These are phyloP conservation scores for Triangularia verruculosa DNA, from an alignment of 2,329 filamentous ascomycete species.

Conservation along the genomic window DNA sequence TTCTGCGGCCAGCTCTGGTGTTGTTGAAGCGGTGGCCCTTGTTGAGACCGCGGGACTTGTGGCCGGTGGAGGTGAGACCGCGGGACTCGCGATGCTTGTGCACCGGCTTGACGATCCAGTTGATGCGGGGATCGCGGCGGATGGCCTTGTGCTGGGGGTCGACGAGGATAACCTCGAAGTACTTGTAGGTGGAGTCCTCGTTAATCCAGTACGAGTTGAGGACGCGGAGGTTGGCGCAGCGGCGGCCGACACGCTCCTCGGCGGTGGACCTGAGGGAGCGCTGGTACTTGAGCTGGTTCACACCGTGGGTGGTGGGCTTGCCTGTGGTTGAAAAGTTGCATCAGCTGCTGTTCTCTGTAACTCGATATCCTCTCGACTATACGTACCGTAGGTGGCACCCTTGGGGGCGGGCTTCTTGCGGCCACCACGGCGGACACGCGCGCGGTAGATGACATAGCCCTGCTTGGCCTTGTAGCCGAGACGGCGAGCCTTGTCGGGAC, in stretches of 20 bases:
- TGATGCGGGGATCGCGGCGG: constrained; percentile 98
- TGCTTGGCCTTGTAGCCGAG: constrained; percentile 99
- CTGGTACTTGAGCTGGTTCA: constrained; percentile 99
- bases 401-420: constrained; percentile 95
- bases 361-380: not conserved
- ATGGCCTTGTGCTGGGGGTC: constrained; percentile 99
- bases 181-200: constrained; percentile 99
- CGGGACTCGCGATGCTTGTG: constrained; percentile 99
- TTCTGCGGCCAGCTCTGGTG: constrained; percentile 92
- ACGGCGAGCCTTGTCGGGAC: constrained; percentile 99
- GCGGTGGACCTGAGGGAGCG: constrained; percentile 95
- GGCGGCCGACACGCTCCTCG: constrained; percentile 99
- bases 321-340: constrained; percentile 51
- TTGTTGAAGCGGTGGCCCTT: constrained; percentile 99
- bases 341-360: not conserved
- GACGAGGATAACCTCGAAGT: constrained; percentile 99
- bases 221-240: constrained; percentile 97
- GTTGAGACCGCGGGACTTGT: constrained; percentile 99
- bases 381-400: constrained; percentile 97
- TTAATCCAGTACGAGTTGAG: constrained; percentile 99
- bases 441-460: constrained; percentile 99
- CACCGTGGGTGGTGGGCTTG: constrained; percentile 99
- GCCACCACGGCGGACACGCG: constrained; percentile 96
- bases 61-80: constrained; percentile 96
- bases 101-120: constrained; percentile 99